phyloP scores from a whole-genome alignment of 345 rosid genomes.

The Atalantia buxifolia region DNA sequence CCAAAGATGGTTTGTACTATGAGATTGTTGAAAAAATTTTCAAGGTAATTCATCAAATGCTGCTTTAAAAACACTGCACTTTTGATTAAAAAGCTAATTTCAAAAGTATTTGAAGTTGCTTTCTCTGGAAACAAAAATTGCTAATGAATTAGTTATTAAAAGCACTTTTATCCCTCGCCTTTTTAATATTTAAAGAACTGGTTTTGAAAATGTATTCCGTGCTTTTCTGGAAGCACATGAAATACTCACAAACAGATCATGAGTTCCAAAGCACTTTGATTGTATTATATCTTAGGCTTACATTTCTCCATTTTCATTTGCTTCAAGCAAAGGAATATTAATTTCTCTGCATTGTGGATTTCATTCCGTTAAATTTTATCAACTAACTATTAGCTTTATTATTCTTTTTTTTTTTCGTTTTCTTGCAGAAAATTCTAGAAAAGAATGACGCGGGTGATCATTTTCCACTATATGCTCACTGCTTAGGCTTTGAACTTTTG shows the following conservation, averaged over 20 bases:
- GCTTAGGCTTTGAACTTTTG: constrained; percentile 83
- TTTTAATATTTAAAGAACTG: background rate
- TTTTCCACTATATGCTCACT: constrained; percentile 73
- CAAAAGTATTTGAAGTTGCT: background rate
- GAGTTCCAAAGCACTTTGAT: background rate
- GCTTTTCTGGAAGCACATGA: background rate
- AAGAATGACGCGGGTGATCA: constrained; percentile 77
- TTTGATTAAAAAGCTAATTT: background rate
- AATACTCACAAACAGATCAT: background rate
- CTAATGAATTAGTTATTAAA: background rate
- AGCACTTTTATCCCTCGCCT: background rate
- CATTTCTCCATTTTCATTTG: background rate
- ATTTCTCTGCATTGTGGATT: background rate
- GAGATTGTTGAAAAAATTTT: constrained; percentile 44
- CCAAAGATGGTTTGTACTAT: constrained; percentile 63
- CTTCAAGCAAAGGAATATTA: background rate
- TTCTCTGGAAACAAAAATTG: background rate
- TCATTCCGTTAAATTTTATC: too few relatives aligned
- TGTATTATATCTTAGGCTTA: background rate
- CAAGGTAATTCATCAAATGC: constrained; percentile 31
- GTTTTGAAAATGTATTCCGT: background rate
- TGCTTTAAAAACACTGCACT: background rate
- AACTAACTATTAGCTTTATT: too few relatives aligned
- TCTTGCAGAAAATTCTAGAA: constrained; percentile 58
- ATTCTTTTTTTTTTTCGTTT: background rate